Base-by-base conservation (phyloP, 768 basidiomycete genomes). In the Cyclocybe aegerita region DNA sequence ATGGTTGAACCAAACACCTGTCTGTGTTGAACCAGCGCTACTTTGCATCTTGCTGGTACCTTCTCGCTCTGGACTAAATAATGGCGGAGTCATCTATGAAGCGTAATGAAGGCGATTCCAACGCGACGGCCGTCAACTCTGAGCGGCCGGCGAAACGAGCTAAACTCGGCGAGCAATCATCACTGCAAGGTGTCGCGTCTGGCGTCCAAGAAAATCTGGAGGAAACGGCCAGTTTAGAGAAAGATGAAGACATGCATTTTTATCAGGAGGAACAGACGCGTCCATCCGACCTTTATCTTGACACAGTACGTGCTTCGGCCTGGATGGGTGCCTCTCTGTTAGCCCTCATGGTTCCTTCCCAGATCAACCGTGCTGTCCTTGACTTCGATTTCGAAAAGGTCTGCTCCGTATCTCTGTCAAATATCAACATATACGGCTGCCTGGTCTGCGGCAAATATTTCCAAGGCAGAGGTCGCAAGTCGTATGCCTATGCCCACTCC, bases 341-440 rank as follows among this genome's bases (percentile, higher is more conserved):
- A 37, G 39, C 32, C 9, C 38, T 52, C 29, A 52, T 46, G 15
- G 34, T 40, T 29, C 12, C 23, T 30, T 14, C 31, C 17, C 64
- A 98, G 95, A 90, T 98, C 56, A 93, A 97, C 67, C 82, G 97
- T 54, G 82, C 80, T 41, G 77, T 84, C 39, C 82, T 99, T 50
- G 97, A 99, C 70, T 99, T 99, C 71, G 97, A 99, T 72, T 99
- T 99, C 61, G 97, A 99, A 73, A 94, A 96, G 77, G 82, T 98
- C 23, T 99, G 97, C 77, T 98, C 96, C 7, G 92, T 98, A 45
- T 97, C 93, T 33, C 78, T 93, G 48, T 90, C 91, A 37, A 96
- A 98, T 70, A 94, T 97, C 78, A 97, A 99, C 70, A 90, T 89
- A 55, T 99, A 99, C 64, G 93, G 92, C 32, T 99, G 97, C 65